phyloP scores from a whole-genome alignment of 1,284 basidiomycete species.

The Ustanciosporium gigantosporum region DNA sequence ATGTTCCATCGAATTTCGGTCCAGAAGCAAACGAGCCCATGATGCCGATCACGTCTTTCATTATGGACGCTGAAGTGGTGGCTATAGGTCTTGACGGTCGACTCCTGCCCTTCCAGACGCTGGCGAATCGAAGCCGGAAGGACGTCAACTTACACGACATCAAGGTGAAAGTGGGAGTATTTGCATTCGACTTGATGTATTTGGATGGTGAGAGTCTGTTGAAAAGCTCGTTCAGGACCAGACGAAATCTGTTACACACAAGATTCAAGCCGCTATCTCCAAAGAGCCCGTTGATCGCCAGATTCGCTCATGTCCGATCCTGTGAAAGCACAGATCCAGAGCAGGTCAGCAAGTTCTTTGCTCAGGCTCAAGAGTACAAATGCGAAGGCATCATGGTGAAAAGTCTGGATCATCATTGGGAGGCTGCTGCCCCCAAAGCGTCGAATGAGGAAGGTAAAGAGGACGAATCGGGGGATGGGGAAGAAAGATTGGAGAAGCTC shows the following conservation, averaged over 20 bases:
- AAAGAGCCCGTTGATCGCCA: slow-evolving; percentile 66
- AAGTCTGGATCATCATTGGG: slow-evolving; percentile 65
- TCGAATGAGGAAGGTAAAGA: slow-evolving; percentile 58
- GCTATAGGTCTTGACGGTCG: slow-evolving; percentile 45
- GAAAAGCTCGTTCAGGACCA: slow-evolving; percentile 72
- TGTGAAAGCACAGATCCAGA: slow-evolving; percentile 73
- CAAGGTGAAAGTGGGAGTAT: slow-evolving; percentile 57
- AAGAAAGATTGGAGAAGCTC: slow-evolving; percentile 39
- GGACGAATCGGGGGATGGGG: slow-evolving; percentile 24
- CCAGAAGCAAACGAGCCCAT: background rate
- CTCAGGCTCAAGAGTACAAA: slow-evolving; percentile 75
- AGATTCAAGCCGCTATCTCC: slow-evolving; percentile 62
- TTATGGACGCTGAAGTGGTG: slow-evolving; percentile 77
- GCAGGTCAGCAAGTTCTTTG: slow-evolving; percentile 76
- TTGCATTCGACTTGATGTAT: slow-evolving; percentile 56
- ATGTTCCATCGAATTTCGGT: no score
- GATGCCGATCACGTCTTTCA: slow-evolving; percentile 67
- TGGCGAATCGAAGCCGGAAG: slow-evolving; percentile 49
- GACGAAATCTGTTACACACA: slow-evolving; percentile 70
- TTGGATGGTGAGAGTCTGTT: slow-evolving; percentile 70
- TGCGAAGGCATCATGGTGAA: slow-evolving; percentile 95
- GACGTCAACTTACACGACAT: slow-evolving; percentile 53
- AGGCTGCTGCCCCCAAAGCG: slow-evolving; percentile 1
- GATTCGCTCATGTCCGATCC: slow-evolving; percentile 76
- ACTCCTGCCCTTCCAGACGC: slow-evolving; percentile 57